Base-by-base conservation (phyloP, 305 asterid species). In the Nicotiana rustica region DNA sequence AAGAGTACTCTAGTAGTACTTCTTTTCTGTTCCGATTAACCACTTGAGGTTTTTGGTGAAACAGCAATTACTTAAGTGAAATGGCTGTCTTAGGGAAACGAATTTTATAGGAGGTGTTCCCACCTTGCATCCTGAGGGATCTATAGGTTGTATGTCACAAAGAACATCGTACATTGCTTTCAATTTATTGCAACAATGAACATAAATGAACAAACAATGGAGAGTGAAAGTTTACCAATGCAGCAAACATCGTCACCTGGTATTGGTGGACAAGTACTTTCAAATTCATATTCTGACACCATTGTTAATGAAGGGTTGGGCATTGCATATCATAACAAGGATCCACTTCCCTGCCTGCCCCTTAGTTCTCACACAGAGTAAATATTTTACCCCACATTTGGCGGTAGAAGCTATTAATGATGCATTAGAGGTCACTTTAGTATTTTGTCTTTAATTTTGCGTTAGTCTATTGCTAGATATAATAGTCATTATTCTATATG, bases 361-460 rank as follows among this genome's bases (percentile, higher is more conserved):
- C 78, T 83, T 83, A 86, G 87, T 82, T 85, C 17, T 67, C 81
- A 78, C 81, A 29, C 89, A 71, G n/a, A 86, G 87, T 17, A 90
- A 78, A 15, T 86, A 78, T 82, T 93, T 85, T 78, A 91, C 92
- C 64, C 88, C 94, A 65, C 86, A 93, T 75, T 75, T 89, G 92
- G 95, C 86, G 36, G 73, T 82, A 33, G 90, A 90, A 79, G 89
- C 89, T 69, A 85, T 88, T 82, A 78, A 78, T 59, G 82, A 83
- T 83, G 92, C 90, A 33, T 67, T 92, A 77, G 92, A 93, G 97
- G 98, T 88, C 64, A 10, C 87, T 82, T 78, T 12, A 38, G 25
- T 61, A 81, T 15, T 81, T 67, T 29, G 36, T 33, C 36, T 33
- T 33, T 33, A 33, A 33, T 33, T 33, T 33, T 3, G 36, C 36